Conservation (phyloP, 345 rosid species). For the thale cress (Arabidopsis thaliana) region TAIR10.1 NC_003074.8:2499501-2500000, state of each 20-base stretch:
- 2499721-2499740: neutral
- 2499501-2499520: conserved; percentile 33
- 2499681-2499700: conserved; percentile 48
- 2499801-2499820: neutral
- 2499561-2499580: conserved; percentile 47
- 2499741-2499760: neutral
- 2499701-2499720: conserved; percentile 47
- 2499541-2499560: conserved; percentile 42
- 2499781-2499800: neutral
- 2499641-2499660: conserved; percentile 55
- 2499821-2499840: conserved; percentile 32
- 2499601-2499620: conserved; percentile 51
- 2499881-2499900: conserved; percentile 48
- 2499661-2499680: conserved; percentile 54
- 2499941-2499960: conserved; percentile 56
- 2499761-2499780: neutral
- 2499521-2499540: conserved; percentile 52
- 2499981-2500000: conserved; percentile 45
- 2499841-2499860: conserved; percentile 49
- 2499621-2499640: conserved; percentile 58
- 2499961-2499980: conserved; percentile 65
- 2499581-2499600: conserved; percentile 50
- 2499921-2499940: conserved; percentile 31
- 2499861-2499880: conserved; percentile 53
- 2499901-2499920: conserved; percentile 43